Conservation (phyloP, 805 yeast genomes). For the Jamesozyma gamospora region DNA sequence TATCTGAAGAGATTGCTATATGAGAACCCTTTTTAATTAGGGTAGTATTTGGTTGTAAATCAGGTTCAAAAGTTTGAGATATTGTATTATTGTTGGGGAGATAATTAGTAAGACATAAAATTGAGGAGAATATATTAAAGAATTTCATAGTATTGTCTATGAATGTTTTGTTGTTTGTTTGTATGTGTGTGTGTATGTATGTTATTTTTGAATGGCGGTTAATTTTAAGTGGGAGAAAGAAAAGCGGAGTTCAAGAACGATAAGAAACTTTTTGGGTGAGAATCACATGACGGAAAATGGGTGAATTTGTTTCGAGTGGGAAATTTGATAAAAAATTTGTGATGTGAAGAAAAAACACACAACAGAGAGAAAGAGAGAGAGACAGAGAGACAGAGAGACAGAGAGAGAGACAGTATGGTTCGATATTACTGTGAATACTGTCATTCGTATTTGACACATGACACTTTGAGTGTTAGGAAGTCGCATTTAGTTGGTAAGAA, state of each 20-base stretch:
- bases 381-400: too few relatives aligned
- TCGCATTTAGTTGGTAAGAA: constrained; percentile 71
- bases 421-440: constrained; percentile 81
- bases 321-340: too few relatives aligned
- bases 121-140: neutral
- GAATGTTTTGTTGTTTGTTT: neutral
- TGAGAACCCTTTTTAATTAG: constrained; percentile 19
- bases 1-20: constrained; percentile 31
- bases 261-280: too few relatives aligned
- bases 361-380: too few relatives aligned
- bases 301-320: too few relatives aligned
- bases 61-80: constrained; percentile 14
- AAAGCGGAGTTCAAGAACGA: too few relatives aligned
- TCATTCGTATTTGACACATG: constrained; percentile 74
- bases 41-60: constrained; percentile 27
- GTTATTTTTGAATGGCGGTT: too few relatives aligned
- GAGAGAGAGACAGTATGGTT: constrained; percentile 35
- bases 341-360: too few relatives aligned
- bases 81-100: neutral
- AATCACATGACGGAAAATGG: too few relatives aligned
- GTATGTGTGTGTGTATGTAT: neutral
- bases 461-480: constrained; percentile 75
- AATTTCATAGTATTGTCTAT: neutral
- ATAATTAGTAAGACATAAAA: neutral
- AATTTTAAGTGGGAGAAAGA: too few relatives aligned